phyloP scores from a whole-genome alignment of 768 basidiomycete genomes.

The Tylopilus balloui region DNA sequence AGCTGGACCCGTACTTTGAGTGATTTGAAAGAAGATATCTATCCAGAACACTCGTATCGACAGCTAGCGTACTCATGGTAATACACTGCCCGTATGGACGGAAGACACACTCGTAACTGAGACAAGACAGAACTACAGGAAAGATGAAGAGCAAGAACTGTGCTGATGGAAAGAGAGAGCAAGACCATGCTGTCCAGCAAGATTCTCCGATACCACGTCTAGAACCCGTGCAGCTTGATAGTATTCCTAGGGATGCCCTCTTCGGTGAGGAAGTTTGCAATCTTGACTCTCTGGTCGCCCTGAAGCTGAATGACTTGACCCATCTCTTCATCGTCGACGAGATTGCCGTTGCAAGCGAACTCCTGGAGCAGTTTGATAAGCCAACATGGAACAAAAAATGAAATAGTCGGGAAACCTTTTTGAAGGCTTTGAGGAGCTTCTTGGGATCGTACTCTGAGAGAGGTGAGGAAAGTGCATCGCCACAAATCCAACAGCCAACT shows the following conservation, averaged over 20 bases:
- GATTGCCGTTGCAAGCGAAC: slow-evolving; percentile 97
- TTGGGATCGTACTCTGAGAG: slow-evolving; percentile 89
- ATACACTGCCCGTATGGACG: slow-evolving; percentile 26
- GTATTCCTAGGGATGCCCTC: slow-evolving; percentile 72
- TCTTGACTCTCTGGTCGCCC: slow-evolving; percentile 94
- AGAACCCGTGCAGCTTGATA: slow-evolving; percentile 90
- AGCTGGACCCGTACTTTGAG: slow-evolving; percentile 2
- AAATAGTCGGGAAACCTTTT: slow-evolving; percentile 62
- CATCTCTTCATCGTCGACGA: slow-evolving; percentile 93
- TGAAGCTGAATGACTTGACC: slow-evolving; percentile 98
- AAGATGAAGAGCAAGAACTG: slow-evolving; percentile 12
- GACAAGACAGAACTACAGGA: slow-evolving; percentile 20
- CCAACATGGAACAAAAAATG: slow-evolving; percentile 1
- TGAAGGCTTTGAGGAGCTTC: slow-evolving; percentile 98
- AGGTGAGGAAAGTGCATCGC: slow-evolving; percentile 15
- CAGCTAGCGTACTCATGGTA: slow-evolving; percentile 16
- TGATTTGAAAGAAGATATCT: slow-evolving; percentile 18
- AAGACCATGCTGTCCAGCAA: slow-evolving; percentile 2
- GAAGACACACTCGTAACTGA: slow-evolving; percentile 15
- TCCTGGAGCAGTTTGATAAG: slow-evolving; percentile 47
- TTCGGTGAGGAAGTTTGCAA: slow-evolving; percentile 79
- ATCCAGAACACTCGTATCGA: slow-evolving; percentile 25
- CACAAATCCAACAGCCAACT: slow-evolving; percentile 20
- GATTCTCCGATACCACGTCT: slow-evolving; percentile 24
- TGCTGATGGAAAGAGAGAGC: slow-evolving; percentile 3